A percentile compares a stretch with the other conserved stretches of the same genome.
Conservation (phyloP, 2,329 filamentous ascomycete species). For the Spiromastix sp. region DNA sequence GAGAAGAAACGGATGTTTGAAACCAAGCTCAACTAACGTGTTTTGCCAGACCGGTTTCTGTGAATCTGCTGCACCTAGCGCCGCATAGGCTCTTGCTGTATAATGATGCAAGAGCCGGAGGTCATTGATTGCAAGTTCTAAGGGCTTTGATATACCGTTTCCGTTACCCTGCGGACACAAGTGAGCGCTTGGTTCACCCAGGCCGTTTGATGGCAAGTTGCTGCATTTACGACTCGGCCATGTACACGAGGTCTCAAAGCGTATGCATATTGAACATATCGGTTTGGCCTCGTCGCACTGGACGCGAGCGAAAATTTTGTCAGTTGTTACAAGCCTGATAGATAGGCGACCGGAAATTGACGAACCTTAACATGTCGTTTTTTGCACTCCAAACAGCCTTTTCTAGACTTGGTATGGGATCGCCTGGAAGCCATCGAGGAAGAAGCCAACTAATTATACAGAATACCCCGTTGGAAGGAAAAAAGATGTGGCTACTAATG, state of each 20-base stretch:
- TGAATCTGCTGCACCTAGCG: conserved; percentile 14
- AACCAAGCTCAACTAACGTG: conserved; percentile 20
- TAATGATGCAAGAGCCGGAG: conserved; percentile 21
- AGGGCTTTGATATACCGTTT: conserved; percentile 2
- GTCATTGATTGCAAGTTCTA: conserved; percentile 20
- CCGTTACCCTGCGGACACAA: conserved; percentile 2
- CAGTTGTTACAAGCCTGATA: neutral
- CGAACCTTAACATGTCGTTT: conserved; percentile 65
- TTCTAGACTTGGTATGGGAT: conserved; percentile 87
- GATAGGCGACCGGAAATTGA: neutral
- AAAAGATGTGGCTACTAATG: too few species aligned
- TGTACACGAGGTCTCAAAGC: conserved; percentile 19
- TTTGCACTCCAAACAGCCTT: conserved; percentile 97
- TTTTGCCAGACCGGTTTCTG: conserved; percentile 20
- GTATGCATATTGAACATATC: conserved; percentile 18
- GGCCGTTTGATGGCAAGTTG: conserved; percentile 5
- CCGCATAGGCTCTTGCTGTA: conserved; percentile 16
- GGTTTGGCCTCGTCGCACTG: conserved; percentile 20
- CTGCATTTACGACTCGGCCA: conserved; percentile 9
- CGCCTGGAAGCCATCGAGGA: too few species aligned
- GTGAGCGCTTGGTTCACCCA: too few species aligned
- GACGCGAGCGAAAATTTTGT: conserved; percentile 1
- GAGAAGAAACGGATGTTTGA: conserved; percentile 30
- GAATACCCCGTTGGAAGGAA: too few species aligned
- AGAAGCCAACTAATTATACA: too few species aligned